Conservation (phyloP, 805 yeast genomes). For the Sugiyamaella marilandica region DNA sequence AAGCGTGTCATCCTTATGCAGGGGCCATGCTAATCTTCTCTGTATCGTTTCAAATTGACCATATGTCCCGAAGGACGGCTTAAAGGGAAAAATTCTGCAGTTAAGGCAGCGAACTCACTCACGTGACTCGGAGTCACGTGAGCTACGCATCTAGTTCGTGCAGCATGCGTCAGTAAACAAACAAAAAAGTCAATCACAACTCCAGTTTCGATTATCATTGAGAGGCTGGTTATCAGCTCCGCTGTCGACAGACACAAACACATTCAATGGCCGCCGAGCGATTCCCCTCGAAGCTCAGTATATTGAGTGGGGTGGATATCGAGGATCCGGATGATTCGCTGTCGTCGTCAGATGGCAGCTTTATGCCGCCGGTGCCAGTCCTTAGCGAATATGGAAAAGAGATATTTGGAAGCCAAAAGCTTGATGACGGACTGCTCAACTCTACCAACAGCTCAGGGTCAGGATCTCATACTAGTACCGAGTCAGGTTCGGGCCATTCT, state of each 20-base stretch:
- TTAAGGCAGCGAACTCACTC: not conserved
- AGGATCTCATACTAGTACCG: not conserved
- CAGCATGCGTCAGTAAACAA: not conserved
- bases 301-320: not conserved
- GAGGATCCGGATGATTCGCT: slow-evolving; percentile 36
- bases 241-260: not conserved
- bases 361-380: slow-evolving; percentile 59
- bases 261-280: not conserved
- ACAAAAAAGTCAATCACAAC: slow-evolving; percentile 1
- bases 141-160: not conserved
- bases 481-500: not conserved
- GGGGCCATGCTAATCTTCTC: slow-evolving; percentile 99
- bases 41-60: slow-evolving; percentile 99
- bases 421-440: not conserved
- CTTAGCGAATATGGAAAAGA: slow-evolving; percentile 56
- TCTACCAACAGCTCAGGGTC: not conserved
- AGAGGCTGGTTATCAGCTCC: not conserved
- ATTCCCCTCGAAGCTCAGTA: not conserved
- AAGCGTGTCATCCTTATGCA: slow-evolving; percentile 99
- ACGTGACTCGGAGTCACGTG: not conserved
- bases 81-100: not conserved
- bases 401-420: slow-evolving; percentile 34
- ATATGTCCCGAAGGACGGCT: slow-evolving; percentile 72
- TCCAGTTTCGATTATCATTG: slow-evolving; percentile 15
- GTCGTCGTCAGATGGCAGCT: slow-evolving; percentile 42